These are phyloP conservation scores for Cladosporium sp. DNA, from an alignment of 2,329 filamentous ascomycete genomes.

Conservation along the genomic window DNA sequence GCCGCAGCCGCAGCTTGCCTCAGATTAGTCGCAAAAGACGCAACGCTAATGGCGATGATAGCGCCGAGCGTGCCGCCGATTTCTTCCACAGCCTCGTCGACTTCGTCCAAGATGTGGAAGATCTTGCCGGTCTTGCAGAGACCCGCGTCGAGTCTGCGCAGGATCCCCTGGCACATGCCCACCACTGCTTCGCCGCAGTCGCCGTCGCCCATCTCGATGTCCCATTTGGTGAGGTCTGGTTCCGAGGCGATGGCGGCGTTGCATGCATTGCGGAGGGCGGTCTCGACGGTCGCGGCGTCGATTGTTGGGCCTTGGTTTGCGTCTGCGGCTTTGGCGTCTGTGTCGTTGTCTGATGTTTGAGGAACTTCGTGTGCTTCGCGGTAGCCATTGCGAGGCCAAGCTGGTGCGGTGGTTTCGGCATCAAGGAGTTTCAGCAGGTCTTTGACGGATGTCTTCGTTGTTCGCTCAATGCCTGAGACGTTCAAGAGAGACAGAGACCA, in stretches of 20 bases:
- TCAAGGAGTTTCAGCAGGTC: conserved; percentile 49
- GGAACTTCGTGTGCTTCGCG: conserved; percentile 16
- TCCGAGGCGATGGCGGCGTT: conserved; percentile 53
- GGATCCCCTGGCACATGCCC: conserved; percentile 32
- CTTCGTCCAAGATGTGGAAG: conserved; percentile 32
- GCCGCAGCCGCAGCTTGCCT: conserved; percentile 28
- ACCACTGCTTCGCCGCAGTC: conserved; percentile 59
- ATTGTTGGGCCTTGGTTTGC: conserved; percentile 24
- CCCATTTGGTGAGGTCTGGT: conserved; percentile 60
- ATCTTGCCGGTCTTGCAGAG: conserved; percentile 27
- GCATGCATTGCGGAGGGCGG: conserved; percentile 40
- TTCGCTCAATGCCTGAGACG: conserved; percentile 42
- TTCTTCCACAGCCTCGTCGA: conserved; percentile 33
- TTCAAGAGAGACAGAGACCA: conserved; percentile 55
- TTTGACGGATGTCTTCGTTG: conserved; percentile 34
- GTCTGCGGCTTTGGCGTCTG: conserved; percentile 35
- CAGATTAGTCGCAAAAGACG: conserved; percentile 38
- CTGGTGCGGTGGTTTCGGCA: conserved; percentile 47
- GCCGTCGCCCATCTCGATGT: conserved; percentile 61
- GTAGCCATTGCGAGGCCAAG: conserved; percentile 49
- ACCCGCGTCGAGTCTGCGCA: conserved; percentile 28
- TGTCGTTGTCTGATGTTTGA: neutral
- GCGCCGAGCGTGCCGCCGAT: conserved; percentile 36
- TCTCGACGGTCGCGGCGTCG: conserved; percentile 30
- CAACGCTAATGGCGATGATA: conserved; percentile 34